phyloP scores from a whole-genome alignment of 371 early-diverging fungal genomes.

The Dinochytrium kinnereticum region DNA sequence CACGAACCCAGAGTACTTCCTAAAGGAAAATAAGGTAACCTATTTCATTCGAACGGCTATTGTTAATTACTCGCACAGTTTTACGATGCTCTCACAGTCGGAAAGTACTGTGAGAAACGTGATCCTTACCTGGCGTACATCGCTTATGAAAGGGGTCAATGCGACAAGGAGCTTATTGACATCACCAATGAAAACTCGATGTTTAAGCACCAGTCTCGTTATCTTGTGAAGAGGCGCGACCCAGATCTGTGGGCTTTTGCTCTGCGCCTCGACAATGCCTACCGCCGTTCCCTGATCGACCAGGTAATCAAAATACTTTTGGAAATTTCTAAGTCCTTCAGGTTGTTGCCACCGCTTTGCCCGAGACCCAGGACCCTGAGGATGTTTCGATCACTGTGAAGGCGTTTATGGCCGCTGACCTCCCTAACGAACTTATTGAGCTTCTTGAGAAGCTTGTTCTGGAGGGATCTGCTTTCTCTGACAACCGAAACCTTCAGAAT shows the following conservation, averaged over 20 bases:
- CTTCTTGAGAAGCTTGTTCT: slow-evolving; percentile 95
- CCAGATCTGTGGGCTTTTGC: slow-evolving; percentile 84
- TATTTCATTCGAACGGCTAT: neutral
- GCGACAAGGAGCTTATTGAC: slow-evolving; percentile 89
- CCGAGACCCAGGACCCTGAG: slow-evolving; percentile 95
- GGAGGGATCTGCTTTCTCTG: slow-evolving; percentile 88
- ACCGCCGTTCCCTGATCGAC: slow-evolving; percentile 89
- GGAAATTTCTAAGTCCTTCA: slow-evolving; percentile 10
- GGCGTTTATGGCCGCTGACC: slow-evolving; percentile 95
- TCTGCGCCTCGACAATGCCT: slow-evolving; percentile 76
- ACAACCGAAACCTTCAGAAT: slow-evolving; percentile 96
- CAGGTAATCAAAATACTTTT: slow-evolving; percentile 60
- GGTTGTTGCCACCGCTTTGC: slow-evolving; percentile 85
- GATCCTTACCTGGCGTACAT: slow-evolving; percentile 96
- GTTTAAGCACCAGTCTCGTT: slow-evolving; percentile 98
- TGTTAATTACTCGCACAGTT: slow-evolving; percentile 52
- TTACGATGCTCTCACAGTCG: slow-evolving; percentile 89
- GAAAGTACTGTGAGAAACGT: slow-evolving; percentile 97
- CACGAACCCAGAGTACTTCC: slow-evolving; percentile 95
- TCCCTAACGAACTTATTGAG: slow-evolving; percentile 95
- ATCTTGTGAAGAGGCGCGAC: slow-evolving; percentile 90
- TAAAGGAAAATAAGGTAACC: slow-evolving; percentile 81
- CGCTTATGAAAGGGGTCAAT: slow-evolving; percentile 93
- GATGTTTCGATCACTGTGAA: slow-evolving; percentile 96
- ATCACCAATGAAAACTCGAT: slow-evolving; percentile 96